Percentiles rank a stretch among this genome's conserved stretches.
Conservation (phyloP, 331 rosid species). For the Malus hybrid region DNA sequence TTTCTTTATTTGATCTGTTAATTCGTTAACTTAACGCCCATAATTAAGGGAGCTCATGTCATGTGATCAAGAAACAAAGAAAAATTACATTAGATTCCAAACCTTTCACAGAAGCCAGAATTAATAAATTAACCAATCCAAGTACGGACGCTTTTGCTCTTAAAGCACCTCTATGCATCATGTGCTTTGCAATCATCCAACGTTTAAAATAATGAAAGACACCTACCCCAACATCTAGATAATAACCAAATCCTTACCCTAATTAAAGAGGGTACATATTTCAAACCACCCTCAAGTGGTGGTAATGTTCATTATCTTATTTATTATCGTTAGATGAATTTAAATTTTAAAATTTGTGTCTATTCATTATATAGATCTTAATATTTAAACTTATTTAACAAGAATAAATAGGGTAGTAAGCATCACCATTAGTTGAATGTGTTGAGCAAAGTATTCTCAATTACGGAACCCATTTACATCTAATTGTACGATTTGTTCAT, state of each 20-base stretch:
- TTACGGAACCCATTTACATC: background rate
- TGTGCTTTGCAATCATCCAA: background rate
- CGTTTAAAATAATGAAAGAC: background rate
- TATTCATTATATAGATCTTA: no score
- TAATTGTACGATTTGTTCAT: conserved; percentile 7
- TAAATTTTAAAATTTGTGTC: no score
- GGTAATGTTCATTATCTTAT: no score
- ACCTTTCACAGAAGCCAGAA: background rate
- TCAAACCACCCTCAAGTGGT: no score
- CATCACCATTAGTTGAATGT: no score
- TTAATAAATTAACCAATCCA: background rate
- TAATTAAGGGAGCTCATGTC: background rate
- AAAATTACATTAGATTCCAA: background rate
- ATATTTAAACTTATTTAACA: no score
- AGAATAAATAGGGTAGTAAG: no score
- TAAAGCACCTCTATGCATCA: background rate
- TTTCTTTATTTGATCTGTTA: background rate
- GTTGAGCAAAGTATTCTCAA: no score
- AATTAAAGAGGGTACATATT: background rate
- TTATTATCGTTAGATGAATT: no score
- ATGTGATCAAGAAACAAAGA: background rate
- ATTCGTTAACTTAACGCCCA: background rate
- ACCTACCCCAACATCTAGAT: background rate
- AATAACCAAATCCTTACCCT: background rate
- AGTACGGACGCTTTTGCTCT: background rate